Base-by-base conservation (phyloP, 371 early-diverging fungal species). In the Mucor circinelloides region DNA sequence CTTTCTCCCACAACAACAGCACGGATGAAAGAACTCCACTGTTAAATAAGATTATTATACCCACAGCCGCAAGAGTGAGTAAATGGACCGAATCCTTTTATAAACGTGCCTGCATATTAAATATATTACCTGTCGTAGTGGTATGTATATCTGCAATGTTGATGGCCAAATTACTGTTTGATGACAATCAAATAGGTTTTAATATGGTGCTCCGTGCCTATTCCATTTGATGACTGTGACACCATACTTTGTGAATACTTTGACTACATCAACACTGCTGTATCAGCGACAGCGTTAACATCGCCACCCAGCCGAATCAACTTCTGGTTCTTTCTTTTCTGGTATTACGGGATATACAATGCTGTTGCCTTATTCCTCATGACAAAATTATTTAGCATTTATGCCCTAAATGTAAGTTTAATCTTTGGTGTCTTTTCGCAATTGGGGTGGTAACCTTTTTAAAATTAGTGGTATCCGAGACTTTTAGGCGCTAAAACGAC, bases 311-410 rank as follows among this genome's bases (percentile, higher is more conserved):
- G 69, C 23, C 65, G 80, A 55, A 84, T 91, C 68, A 89, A 90
- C 70, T 92, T 91, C 75, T 90, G 90, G 89, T 88, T 84, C 72
- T 92, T 90, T 64, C 71, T 92, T 42, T 85, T 91, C 73, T 89
- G 86, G 72, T 92, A 91, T 78, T 92, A 87, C 77, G 92, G 92
- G 21, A 63, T 86, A 17, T 92, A 91, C 74, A 92, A 91, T 59
- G 89, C 89, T 12, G 72, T 89, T 30, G 91, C 89, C 19, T 74
- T 92, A 42, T 72, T 86, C 62, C 77, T 92, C 42, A 88, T 92
- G 63, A 87, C 91, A 28, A 89, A 90, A 67, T 80, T 91, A 34
- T 92, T 92, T 75, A 87, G 85, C 63, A 81, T 91, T 13, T 92
- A 92, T 72, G 88, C 92, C 58, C 77, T 92, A 59, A 90, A 90